Conservation (phyloP, 164 flowering plant species). For the Tinospora cordifolia region DNA sequence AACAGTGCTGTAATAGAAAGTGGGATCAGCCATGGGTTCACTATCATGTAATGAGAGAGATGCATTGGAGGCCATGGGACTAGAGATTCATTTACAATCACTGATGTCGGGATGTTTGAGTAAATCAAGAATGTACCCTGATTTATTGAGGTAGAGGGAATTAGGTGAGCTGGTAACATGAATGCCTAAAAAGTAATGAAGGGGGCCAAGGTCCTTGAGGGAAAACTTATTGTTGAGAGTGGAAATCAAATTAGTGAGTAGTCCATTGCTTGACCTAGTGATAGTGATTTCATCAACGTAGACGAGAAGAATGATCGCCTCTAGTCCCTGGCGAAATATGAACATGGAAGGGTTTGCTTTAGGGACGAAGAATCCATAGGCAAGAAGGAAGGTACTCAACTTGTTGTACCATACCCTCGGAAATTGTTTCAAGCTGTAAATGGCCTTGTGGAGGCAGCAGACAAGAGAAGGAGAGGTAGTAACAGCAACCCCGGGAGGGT, state of each 20-base stretch:
- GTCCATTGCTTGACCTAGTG: too few species aligned
- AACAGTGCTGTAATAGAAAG: background rate
- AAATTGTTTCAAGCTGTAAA: background rate
- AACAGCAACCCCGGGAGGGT: background rate
- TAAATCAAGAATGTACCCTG: background rate
- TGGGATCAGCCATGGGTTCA: background rate
- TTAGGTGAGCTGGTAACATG: background rate
- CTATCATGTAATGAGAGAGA: too few species aligned
- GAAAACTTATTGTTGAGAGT: background rate
- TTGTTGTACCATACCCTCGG: background rate
- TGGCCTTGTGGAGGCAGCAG: background rate
- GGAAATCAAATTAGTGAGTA: too few species aligned
- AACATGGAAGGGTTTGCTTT: background rate
- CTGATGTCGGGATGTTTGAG: background rate
- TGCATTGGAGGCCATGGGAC: background rate
- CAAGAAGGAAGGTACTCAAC: background rate
- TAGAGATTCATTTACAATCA: background rate
- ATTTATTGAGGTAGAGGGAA: background rate
- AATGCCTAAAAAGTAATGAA: background rate
- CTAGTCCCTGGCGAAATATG: too few species aligned
- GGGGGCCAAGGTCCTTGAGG: background rate
- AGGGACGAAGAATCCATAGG: background rate
- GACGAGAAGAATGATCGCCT: background rate
- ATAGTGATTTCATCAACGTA: slow-evolving; percentile 1
- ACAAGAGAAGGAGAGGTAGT: background rate